Evolutionary conservation across 2,329 filamentous ascomycete genomes (phyloP).

Genomic region (Mariannaea sp.): DNA sequence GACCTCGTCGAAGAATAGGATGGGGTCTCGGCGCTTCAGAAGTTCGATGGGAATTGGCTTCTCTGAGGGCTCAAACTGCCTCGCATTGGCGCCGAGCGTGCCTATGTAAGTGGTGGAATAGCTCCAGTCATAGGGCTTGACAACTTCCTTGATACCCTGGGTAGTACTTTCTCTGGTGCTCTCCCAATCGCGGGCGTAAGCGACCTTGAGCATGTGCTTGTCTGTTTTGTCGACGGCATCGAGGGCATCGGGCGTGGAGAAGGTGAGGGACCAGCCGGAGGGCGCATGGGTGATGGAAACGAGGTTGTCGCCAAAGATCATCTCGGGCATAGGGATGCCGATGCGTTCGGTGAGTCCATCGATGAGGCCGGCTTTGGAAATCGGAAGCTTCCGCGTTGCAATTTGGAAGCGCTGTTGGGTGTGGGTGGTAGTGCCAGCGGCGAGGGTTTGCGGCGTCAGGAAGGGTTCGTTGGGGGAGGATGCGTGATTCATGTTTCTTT

Average conservation of each 20-base stretch:
- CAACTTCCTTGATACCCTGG: conserved; percentile 88
- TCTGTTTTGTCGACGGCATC: conserved; percentile 95
- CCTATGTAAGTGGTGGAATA: conserved; percentile 90
- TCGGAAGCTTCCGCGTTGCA: conserved; percentile 86
- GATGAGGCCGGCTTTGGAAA: conserved; percentile 89
- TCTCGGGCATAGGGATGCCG: conserved; percentile 89
- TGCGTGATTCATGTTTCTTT: conserved; percentile 46
- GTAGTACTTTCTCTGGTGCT: conserved; percentile 72
- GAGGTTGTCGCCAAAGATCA: conserved; percentile 98
- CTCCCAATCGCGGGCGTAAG: conserved; percentile 87
- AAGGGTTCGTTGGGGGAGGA: conserved; percentile 57
- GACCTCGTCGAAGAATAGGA: conserved; percentile 95
- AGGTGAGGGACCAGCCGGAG: conserved; percentile 77
- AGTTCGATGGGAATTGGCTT: conserved; percentile 79
- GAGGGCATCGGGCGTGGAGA: conserved; percentile 85
- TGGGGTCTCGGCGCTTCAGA: conserved; percentile 86
- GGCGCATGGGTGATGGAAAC: conserved; percentile 74
- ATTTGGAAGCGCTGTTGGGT: conserved; percentile 72
- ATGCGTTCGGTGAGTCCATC: conserved; percentile 80
- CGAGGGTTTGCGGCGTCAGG: conserved; percentile 55
- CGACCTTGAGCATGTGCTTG: conserved; percentile 86
- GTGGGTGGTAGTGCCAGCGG: conserved; percentile 60
- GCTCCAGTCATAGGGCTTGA: conserved; percentile 98
- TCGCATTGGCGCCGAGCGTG: conserved; percentile 50
- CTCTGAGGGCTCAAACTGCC: conserved; percentile 39